Evolutionary conservation across 352 stramenopile species (phyloP).

Genomic region (Phytophthora cactorum): DNA sequence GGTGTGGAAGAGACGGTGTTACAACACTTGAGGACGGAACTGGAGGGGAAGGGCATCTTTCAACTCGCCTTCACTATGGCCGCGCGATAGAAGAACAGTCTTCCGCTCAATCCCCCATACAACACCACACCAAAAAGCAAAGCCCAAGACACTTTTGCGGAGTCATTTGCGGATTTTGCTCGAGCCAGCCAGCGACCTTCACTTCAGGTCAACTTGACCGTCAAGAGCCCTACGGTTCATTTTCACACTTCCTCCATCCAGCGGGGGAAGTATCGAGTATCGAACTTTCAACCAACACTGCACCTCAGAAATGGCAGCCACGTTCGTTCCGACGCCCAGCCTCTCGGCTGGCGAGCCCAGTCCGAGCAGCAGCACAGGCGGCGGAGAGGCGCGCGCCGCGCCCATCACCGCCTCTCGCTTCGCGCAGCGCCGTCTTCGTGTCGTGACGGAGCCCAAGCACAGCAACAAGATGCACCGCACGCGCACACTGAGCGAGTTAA

Average conservation of each 20-base stretch:
- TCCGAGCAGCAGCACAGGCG: conserved; percentile 31
- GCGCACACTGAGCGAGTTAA: conserved; percentile 76
- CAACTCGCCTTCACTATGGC: conserved; percentile 31
- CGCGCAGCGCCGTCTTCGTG: conserved; percentile 66
- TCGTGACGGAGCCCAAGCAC: conserved; percentile 85
- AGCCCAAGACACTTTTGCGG: neutral
- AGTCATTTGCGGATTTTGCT: conserved; percentile 49
- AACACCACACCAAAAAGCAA: conserved; percentile 12
- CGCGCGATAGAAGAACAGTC: conserved; percentile 21
- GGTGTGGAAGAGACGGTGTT: conserved; percentile 42
- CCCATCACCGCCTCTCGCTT: conserved; percentile 48
- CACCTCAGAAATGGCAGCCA: conserved; percentile 25
- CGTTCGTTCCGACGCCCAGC: conserved; percentile 32
- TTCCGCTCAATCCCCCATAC: neutral
- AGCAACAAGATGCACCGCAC: conserved; percentile 89
- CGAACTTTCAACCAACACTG: neutral
- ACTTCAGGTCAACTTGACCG: conserved; percentile 4
- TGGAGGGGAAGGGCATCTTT: conserved; percentile 20
- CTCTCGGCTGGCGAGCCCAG: conserved; percentile 27
- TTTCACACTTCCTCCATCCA: conserved; percentile 8
- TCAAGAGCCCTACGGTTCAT: neutral
- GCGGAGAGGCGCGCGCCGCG: conserved; percentile 18
- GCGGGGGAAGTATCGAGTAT: conserved; percentile 10
- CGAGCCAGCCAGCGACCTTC: conserved; percentile 25
- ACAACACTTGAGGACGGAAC: conserved; percentile 43